Percentiles rank a stretch among this genome's conserved stretches.
phyloP scores from a whole-genome alignment of 441 rosid genomes.

The Eruca vesicaria region DNA sequence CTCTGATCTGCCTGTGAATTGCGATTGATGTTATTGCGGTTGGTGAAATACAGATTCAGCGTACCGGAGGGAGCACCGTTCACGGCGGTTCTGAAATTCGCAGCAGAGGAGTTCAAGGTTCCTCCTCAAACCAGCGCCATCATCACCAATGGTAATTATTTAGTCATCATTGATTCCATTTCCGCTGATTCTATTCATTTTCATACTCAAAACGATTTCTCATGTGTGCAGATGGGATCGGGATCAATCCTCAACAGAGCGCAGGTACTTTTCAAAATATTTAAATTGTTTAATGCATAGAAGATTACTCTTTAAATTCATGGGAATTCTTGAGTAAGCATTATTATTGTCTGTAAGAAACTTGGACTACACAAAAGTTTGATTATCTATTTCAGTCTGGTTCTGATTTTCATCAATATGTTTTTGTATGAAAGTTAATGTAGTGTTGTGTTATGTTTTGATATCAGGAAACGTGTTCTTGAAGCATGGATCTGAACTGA shows the following conservation, averaged over 20 bases:
- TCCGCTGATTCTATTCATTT: background rate
- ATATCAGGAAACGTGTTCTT: slow-evolving; percentile 53
- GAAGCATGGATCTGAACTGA: slow-evolving; percentile 94
- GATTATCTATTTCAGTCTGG: background rate
- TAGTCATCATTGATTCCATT: background rate
- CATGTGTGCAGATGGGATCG: slow-evolving; percentile 35
- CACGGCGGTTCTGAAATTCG: slow-evolving; percentile 91
- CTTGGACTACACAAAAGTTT: background rate
- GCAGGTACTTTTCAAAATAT: slow-evolving; percentile 18
- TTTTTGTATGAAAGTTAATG: background rate
- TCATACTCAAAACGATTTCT: background rate
- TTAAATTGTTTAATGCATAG: background rate
- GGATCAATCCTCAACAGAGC: slow-evolving; percentile 35
- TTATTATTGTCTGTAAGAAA: background rate
- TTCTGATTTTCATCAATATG: background rate
- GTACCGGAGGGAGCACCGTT: slow-evolving; percentile 96
- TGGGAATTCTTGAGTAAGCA: background rate
- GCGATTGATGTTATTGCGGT: slow-evolving; percentile 8
- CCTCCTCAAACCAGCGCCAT: slow-evolving; percentile 98
- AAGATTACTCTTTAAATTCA: background rate
- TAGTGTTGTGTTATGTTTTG: background rate
- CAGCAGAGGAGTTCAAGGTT: slow-evolving; percentile 96
- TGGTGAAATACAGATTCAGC: slow-evolving; percentile 53
- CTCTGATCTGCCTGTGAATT: background rate
- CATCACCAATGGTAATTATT: slow-evolving; percentile 75